A percentile compares a stretch with the other conserved stretches of the same genome.
Evolutionary conservation across 768 basidiomycete genomes (phyloP).

Genomic region (Clitopilus hobsonii): DNA sequence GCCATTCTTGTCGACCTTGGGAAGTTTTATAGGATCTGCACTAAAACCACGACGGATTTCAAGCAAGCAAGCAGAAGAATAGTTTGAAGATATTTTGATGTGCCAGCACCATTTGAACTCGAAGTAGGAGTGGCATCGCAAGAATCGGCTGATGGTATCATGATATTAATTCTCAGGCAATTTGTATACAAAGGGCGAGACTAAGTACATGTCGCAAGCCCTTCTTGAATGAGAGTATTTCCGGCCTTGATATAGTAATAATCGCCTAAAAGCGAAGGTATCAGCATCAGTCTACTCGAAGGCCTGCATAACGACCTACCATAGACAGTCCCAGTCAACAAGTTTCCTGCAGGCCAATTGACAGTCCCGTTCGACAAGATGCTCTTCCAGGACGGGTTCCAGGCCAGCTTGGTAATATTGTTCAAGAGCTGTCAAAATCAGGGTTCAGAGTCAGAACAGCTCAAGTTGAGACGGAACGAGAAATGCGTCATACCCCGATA

Average conservation of each 20-base stretch:
- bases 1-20: too few species aligned
- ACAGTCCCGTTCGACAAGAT: slow-evolving; percentile 64
- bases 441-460: not conserved
- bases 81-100: too few species aligned
- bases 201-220: slow-evolving; percentile 31
- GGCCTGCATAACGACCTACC: slow-evolving; percentile 25
- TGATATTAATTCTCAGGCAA: too few species aligned
- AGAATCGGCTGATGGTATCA: too few species aligned
- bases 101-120: too few species aligned
- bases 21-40: too few species aligned
- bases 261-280: slow-evolving; percentile 40
- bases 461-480: not conserved
- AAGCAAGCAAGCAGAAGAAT: too few species aligned
- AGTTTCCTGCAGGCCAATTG: slow-evolving; percentile 50
- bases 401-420: slow-evolving; percentile 46
- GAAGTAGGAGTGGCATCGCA: too few species aligned
- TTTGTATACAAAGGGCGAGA: too few species aligned
- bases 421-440: slow-evolving; percentile 32
- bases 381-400: slow-evolving; percentile 60
- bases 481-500: slow-evolving; percentile 34
- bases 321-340: slow-evolving; percentile 57
- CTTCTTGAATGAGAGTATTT: slow-evolving; percentile 44
- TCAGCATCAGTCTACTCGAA: not conserved
- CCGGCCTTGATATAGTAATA: slow-evolving; percentile 58
- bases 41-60: too few species aligned